A percentile compares a stretch with the other conserved stretches of the same genome.
phyloP scores from a whole-genome alignment of 768 basidiomycete species.

The Infundibulicybe gibba region DNA sequence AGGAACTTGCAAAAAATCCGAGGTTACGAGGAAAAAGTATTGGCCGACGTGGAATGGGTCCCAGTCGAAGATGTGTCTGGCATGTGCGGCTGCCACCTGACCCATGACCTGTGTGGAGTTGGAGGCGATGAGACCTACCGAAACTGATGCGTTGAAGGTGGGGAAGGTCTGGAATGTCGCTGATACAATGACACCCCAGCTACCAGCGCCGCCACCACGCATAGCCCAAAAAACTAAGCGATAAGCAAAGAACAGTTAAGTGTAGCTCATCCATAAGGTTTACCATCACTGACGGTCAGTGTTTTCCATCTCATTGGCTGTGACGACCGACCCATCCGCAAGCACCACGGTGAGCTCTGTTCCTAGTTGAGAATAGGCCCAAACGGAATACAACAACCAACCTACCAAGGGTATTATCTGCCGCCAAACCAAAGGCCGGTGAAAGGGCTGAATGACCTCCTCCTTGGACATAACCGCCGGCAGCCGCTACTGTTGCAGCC shows the following conservation, averaged over 20 bases:
- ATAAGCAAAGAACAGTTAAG: background rate
- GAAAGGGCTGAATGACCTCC: slow-evolving; percentile 25
- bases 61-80: slow-evolving; percentile 31
- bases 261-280: slow-evolving; percentile 12
- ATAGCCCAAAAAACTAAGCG: slow-evolving; percentile 39
- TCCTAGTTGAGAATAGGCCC: slow-evolving; percentile 34
- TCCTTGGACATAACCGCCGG: slow-evolving; percentile 30
- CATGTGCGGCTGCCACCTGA: slow-evolving; percentile 22
- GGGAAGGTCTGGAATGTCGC: slow-evolving; percentile 30
- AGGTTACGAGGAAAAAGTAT: slow-evolving; percentile 17
- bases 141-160: slow-evolving; percentile 23
- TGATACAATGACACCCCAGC: slow-evolving; percentile 33
- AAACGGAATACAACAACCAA: slow-evolving; percentile 19
- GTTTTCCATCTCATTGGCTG: slow-evolving; percentile 30
- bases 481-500: slow-evolving; percentile 20
- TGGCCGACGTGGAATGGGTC: slow-evolving; percentile 24
- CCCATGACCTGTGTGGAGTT: slow-evolving; percentile 13
- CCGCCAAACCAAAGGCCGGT: slow-evolving; percentile 19
- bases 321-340: slow-evolving; percentile 29
- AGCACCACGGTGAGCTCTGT: slow-evolving; percentile 37
- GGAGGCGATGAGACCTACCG: slow-evolving; percentile 11
- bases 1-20: background rate
- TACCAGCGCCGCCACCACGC: slow-evolving; percentile 38
- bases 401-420: slow-evolving; percentile 16
- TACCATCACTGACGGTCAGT: slow-evolving; percentile 24